These are phyloP conservation scores for Nicotiana obtusifolia DNA, from an alignment of 257 asterid species.

Conservation along the genomic window DNA sequence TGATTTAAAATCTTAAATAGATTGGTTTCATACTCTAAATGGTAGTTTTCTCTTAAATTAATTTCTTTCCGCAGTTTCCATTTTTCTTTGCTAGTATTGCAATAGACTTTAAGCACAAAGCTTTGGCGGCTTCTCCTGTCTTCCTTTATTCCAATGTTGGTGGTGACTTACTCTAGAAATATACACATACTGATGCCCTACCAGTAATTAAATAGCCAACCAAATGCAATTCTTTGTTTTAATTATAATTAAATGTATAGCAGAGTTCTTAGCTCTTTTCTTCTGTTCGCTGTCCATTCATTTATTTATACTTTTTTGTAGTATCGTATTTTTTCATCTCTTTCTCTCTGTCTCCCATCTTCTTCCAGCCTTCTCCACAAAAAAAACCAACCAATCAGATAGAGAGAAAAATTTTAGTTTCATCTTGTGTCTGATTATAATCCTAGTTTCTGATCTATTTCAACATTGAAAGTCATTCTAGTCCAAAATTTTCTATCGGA, in stretches of 20 bases:
- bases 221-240: neutral
- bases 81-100: neutral
- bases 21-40: neutral
- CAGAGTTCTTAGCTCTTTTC: slow-evolving; percentile 8
- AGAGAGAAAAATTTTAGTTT: slow-evolving; percentile 11
- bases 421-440: neutral
- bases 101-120: slow-evolving; percentile 2
- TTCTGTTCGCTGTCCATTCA: slow-evolving; percentile 44
- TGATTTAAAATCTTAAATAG: neutral
- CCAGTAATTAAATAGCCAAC: neutral
- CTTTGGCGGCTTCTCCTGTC: neutral
- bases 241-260: slow-evolving; percentile 6
- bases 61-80: neutral
- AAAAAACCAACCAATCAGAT: slow-evolving; percentile 28
- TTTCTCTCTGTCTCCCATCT: slow-evolving; percentile 17
- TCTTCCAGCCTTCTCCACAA: slow-evolving; percentile 25
- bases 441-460: neutral
- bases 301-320: slow-evolving; percentile 19
- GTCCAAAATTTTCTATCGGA: neutral
- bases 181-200: neutral
- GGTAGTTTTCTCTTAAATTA: neutral
- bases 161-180: neutral
- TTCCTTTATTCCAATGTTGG: neutral
- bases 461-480: neutral
- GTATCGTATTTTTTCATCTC: slow-evolving; percentile 7